These are phyloP conservation scores for Aspergillus costaricaensis DNA, from an alignment of 2,329 filamentous ascomycete genomes.

Conservation along the genomic window DNA sequence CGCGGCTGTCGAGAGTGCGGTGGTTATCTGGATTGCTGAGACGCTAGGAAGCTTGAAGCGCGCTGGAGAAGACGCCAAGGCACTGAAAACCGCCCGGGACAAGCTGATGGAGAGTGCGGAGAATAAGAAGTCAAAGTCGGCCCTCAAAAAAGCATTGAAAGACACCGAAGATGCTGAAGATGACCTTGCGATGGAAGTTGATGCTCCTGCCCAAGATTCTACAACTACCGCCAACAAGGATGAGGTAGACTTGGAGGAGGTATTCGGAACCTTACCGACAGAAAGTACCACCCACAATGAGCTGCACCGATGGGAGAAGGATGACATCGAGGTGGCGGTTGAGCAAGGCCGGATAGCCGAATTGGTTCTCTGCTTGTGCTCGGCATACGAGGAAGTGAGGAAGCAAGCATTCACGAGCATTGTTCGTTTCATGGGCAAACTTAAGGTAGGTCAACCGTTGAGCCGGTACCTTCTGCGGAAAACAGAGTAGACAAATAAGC, in stretches of 20 bases:
- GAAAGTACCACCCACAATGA: constrained; percentile 47
- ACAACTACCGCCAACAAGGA: constrained; percentile 8
- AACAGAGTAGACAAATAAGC: background rate
- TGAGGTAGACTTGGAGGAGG: constrained; percentile 52
- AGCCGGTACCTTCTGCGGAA: constrained; percentile 7
- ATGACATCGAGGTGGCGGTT: constrained; percentile 74
- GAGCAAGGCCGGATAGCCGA: constrained; percentile 73
- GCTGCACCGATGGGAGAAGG: constrained; percentile 67
- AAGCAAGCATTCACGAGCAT: constrained; percentile 63
- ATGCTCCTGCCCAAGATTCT: constrained; percentile 11
- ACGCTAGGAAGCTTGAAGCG: constrained; percentile 59
- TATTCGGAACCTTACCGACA: constrained; percentile 54
- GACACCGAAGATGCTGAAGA: constrained; percentile 17
- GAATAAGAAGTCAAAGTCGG: constrained; percentile 41
- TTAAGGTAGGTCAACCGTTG: constrained; percentile 41
- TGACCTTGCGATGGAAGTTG: constrained; percentile 18
- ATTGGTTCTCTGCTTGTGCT: constrained; percentile 74
- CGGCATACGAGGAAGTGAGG: constrained; percentile 72
- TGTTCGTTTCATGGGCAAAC: constrained; percentile 49
- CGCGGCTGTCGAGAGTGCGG: constrained; percentile 45
- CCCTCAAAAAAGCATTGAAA: constrained; percentile 36
- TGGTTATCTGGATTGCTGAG: constrained; percentile 61
- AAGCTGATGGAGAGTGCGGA: constrained; percentile 46
- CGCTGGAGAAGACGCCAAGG: constrained; percentile 53
- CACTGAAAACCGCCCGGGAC: constrained; percentile 51